phyloP scores from a whole-genome alignment of 208 protist genomes.

The Porcisia hertigi region DNA sequence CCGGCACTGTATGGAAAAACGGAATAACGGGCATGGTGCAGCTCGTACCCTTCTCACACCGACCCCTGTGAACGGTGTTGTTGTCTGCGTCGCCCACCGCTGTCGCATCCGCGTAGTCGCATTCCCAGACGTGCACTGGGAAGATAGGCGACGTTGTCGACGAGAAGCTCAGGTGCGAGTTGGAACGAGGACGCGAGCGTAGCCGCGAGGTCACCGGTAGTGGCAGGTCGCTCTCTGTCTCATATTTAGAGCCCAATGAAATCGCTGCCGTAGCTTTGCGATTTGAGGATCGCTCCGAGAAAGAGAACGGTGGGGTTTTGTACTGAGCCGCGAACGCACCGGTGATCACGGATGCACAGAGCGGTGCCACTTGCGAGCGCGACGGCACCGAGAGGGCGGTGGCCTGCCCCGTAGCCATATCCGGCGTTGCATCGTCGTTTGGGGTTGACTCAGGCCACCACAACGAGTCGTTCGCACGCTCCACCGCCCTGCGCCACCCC shows the following conservation, averaged over 20 bases:
- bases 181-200: background rate
- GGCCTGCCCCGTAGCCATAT: background rate
- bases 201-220: background rate
- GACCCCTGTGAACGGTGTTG: conserved; percentile 8
- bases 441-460: background rate
- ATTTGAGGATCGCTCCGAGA: background rate
- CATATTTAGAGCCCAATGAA: background rate
- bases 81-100: conserved; percentile 4
- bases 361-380: background rate
- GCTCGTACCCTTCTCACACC: background rate
- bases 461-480: background rate
- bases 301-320: background rate
- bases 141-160: background rate
- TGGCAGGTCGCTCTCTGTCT: background rate
- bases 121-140: background rate
- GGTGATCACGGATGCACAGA: background rate
- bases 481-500: conserved; percentile 5
- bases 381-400: background rate
- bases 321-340: background rate
- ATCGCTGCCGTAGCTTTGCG: background rate
- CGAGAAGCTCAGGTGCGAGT: background rate
- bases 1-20: background rate
- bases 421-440: background rate
- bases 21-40: background rate
- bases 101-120: background rate